Evolutionary conservation across 1,284 basidiomycete species (phyloP).

Genomic region (Apiotrichum brassicae): DNA sequence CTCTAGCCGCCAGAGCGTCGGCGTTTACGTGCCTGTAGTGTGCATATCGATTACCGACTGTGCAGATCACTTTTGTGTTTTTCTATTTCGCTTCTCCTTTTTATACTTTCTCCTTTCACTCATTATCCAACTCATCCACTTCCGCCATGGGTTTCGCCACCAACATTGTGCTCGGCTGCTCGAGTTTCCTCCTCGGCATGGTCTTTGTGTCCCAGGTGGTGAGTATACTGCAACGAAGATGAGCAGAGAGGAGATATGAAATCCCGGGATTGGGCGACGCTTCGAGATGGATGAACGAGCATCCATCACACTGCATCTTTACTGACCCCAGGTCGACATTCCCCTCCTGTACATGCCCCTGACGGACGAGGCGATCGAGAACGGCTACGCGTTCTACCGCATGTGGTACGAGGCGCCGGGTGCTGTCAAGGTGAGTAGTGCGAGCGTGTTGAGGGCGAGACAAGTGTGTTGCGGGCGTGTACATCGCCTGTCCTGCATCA

Average conservation of each 20-base stretch:
- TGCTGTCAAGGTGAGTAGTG: conserved; percentile 66
- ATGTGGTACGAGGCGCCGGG: conserved; percentile 84
- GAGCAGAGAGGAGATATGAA: no score
- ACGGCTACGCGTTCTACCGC: conserved; percentile 78
- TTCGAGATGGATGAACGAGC: no score
- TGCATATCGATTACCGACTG: no score
- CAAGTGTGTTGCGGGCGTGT: no score
- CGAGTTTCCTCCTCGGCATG: conserved; percentile 79
- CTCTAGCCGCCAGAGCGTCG: no score
- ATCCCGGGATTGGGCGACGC: no score
- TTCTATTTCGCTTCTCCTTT: no score
- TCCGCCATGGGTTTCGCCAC: conserved; percentile 73
- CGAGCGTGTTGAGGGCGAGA: no score
- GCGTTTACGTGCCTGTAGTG: no score
- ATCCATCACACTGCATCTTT: no score
- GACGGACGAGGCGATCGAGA: conserved; percentile 59
- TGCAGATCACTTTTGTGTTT: no score
- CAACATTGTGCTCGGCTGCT: conserved; percentile 70
- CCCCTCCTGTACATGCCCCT: conserved; percentile 61
- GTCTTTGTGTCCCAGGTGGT: conserved; percentile 68
- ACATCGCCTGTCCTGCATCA: no score
- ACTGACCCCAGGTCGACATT: conserved; percentile 62
- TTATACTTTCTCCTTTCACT: not conserved
- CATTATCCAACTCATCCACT: not conserved
- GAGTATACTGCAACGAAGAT: conserved; percentile 17